Percentiles rank a stretch among this genome's conserved stretches.
Conservation (phyloP, 1,139 yeast species). For the Saccharomyces pastorianus region DNA sequence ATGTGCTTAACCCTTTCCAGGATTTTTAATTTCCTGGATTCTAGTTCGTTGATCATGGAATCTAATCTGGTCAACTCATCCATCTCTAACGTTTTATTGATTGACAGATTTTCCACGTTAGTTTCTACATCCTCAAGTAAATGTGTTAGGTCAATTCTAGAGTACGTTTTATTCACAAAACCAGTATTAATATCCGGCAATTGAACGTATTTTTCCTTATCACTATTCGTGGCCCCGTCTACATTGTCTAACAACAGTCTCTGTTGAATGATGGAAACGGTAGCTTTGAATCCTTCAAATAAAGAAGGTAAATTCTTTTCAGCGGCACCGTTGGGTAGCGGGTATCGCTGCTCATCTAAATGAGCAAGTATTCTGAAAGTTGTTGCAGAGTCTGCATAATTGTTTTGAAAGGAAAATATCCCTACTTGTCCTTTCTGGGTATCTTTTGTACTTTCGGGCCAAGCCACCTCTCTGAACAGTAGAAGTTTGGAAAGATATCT, state of each 20-base stretch:
- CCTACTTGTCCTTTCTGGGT: background rate
- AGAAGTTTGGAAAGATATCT: background rate
- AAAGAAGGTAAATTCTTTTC: background rate
- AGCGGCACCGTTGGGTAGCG: background rate
- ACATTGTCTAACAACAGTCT: background rate
- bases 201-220: background rate
- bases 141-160: background rate
- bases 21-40: background rate
- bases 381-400: background rate
- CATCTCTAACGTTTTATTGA: background rate
- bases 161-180: background rate
- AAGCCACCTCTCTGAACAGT: background rate
- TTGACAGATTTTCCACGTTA: background rate
- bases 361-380: background rate
- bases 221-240: background rate
- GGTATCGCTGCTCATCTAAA: background rate
- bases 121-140: background rate
- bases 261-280: background rate
- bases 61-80: background rate
- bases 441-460: background rate
- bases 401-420: background rate
- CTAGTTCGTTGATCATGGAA: background rate
- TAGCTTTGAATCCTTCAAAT: background rate
- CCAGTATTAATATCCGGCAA: background rate
- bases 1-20: background rate